A percentile compares a stretch with the other conserved stretches of the same genome.
Conservation (phyloP, 345 rosid species). For the Dipteronia sinensis region DNA sequence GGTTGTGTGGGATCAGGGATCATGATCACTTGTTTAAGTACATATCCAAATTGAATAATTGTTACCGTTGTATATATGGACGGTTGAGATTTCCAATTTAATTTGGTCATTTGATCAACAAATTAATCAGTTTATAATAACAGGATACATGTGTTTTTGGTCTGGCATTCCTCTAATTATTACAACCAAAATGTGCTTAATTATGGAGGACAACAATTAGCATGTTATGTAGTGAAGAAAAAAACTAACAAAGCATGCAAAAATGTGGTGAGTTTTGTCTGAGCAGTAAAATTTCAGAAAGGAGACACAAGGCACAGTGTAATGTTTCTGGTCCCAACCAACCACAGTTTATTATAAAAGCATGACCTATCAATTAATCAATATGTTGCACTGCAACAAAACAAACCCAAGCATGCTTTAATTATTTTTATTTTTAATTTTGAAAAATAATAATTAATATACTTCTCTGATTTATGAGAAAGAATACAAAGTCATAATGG, state of each 20-base stretch:
- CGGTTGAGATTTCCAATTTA: too few relatives aligned
- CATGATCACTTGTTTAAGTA: too few relatives aligned
- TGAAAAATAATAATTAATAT: slow-evolving; percentile 8
- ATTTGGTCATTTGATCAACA: too few relatives aligned
- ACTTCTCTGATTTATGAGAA: slow-evolving; percentile 24
- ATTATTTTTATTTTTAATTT: not conserved
- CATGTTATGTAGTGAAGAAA: not conserved
- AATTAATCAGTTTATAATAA: too few relatives aligned
- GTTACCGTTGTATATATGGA: too few relatives aligned
- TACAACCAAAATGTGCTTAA: too few relatives aligned
- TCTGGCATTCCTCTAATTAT: too few relatives aligned
- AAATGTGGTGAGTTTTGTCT: not conserved
- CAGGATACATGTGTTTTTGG: too few relatives aligned
- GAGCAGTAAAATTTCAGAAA: slow-evolving; percentile 18
- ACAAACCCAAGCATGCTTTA: slow-evolving; percentile 13
- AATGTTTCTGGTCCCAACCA: slow-evolving; percentile 47
- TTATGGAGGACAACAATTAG: too few relatives aligned
- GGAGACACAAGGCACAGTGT: slow-evolving; percentile 44
- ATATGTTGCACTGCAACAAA: slow-evolving; percentile 35
- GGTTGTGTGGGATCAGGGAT: too few relatives aligned
- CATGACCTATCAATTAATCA: slow-evolving; percentile 31
- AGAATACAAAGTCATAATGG: slow-evolving; percentile 42
- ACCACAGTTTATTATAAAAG: slow-evolving; percentile 18
- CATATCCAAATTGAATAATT: too few relatives aligned
- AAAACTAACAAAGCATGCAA: slow-evolving; percentile 17